Conservation (phyloP, 1,284 basidiomycete species). For the Irpex sp. region DNA sequence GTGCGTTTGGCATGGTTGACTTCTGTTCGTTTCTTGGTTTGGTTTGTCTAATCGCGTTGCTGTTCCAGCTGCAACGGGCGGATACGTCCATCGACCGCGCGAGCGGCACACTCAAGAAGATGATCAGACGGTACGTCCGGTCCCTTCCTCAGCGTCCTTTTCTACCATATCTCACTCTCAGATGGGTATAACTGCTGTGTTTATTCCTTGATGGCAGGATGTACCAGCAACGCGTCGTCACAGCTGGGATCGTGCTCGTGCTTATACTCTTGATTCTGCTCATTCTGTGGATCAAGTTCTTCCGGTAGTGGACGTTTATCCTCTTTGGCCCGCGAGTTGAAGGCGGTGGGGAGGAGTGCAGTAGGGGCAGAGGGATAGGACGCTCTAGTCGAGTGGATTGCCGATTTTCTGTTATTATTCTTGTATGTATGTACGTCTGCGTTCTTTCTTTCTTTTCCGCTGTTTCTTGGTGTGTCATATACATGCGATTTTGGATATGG, state of each 20-base stretch:
- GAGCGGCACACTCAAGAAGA: constrained; percentile 70
- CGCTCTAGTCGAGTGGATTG: too few species aligned
- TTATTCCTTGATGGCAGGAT: constrained; percentile 55
- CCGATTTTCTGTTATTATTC: too few species aligned
- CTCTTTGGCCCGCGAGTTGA: too few species aligned
- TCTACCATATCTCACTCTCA: background rate
- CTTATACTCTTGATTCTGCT: constrained; percentile 68
- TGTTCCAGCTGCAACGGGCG: constrained; percentile 58
- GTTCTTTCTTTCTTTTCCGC: too few species aligned
- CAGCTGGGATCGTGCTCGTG: constrained; percentile 64
- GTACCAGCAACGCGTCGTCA: constrained; percentile 78
- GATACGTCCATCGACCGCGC: constrained; percentile 72
- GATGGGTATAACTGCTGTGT: background rate
- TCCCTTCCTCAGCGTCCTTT: too few species aligned
- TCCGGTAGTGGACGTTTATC: constrained; percentile 22
- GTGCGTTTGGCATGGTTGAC: constrained; percentile 39
- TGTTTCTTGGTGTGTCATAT: too few species aligned
- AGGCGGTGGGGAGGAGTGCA: too few species aligned
- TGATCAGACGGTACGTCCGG: constrained; percentile 65
- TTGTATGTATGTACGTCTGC: too few species aligned
- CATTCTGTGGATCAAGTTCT: constrained; percentile 71
- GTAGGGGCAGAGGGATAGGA: too few species aligned
- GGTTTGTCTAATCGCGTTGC: background rate
- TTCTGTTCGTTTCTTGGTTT: background rate
- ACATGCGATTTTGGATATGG: too few species aligned